phyloP scores from a whole-genome alignment of 2,329 filamentous ascomycete genomes.

The Penicillium glabrum region DNA sequence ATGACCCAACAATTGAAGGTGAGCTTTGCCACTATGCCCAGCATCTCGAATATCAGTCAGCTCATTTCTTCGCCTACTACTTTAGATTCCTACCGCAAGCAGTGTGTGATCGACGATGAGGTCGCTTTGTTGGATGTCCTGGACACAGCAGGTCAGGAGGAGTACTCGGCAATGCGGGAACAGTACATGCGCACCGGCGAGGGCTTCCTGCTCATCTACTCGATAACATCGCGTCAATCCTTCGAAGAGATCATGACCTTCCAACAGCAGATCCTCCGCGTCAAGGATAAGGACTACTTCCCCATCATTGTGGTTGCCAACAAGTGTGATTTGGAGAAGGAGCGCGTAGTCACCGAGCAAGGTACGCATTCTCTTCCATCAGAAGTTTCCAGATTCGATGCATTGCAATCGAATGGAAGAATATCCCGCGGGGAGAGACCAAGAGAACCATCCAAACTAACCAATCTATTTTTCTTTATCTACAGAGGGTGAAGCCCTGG shows the following conservation, averaged over 20 bases:
- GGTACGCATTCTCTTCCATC: slow-evolving; percentile 59
- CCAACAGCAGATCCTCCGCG: slow-evolving; percentile 95
- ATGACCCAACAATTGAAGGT: slow-evolving; percentile 99
- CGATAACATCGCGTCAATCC: slow-evolving; percentile 94
- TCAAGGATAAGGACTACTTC: slow-evolving; percentile 99
- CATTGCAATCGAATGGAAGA: background rate
- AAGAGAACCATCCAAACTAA: background rate
- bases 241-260: slow-evolving; percentile 99
- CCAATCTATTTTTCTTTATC: background rate
- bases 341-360: slow-evolving; percentile 88
- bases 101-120: slow-evolving; percentile 98
- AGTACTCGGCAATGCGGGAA: slow-evolving; percentile 93
- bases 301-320: slow-evolving; percentile 98
- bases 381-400: background rate
- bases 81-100: slow-evolving; percentile 98
- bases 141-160: slow-evolving; percentile 96
- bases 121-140: slow-evolving; percentile 96
- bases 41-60: background rate
- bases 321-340: slow-evolving; percentile 96
- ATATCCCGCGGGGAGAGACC: background rate
- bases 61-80: slow-evolving; percentile 2
- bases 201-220: slow-evolving; percentile 96
- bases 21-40: slow-evolving; percentile 21
- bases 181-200: slow-evolving; percentile 99
- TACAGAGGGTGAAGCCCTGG: slow-evolving; percentile 84